Percentiles rank a stretch among this genome's conserved stretches.
Conservation (phyloP, 108 stramenopile species). For the Nitzschia palea region DNA sequence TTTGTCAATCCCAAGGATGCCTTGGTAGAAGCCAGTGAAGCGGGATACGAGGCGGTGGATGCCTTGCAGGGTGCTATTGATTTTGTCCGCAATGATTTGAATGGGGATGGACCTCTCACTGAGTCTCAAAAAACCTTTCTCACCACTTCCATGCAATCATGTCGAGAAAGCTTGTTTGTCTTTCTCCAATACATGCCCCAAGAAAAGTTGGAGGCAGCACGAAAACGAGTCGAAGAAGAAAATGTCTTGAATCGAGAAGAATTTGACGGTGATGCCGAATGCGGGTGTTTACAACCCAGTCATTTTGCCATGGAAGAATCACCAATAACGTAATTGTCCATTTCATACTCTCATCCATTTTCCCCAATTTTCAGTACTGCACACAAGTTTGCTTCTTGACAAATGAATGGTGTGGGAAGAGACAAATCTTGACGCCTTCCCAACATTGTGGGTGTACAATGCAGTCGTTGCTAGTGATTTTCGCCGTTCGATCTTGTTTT, state of each 20-base stretch:
- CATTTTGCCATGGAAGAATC: conserved; percentile 66
- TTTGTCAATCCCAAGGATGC: conserved; percentile 34
- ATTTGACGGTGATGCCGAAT: conserved; percentile 61
- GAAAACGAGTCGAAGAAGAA: conserved; percentile 68
- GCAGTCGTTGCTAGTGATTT: too few species aligned
- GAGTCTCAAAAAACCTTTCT: conserved; percentile 54
- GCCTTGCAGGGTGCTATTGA: conserved; percentile 69
- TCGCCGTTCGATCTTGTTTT: too few species aligned
- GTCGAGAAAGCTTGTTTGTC: conserved; percentile 53
- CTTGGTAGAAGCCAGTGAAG: conserved; percentile 50
- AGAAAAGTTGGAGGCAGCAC: conserved; percentile 46
- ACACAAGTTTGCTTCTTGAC: too few species aligned
- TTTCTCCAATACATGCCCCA: conserved; percentile 60
- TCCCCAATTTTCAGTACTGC: too few species aligned
- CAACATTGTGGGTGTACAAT: too few species aligned
- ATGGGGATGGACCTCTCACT: conserved; percentile 34
- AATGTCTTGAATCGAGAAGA: conserved; percentile 62
- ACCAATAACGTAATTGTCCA: too few species aligned
- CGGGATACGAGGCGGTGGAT: conserved; percentile 63
- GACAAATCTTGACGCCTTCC: too few species aligned
- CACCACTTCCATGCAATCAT: conserved; percentile 33
- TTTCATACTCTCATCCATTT: too few species aligned
- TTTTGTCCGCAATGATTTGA: conserved; percentile 39
- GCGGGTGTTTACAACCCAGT: conserved; percentile 78
- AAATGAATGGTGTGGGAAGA: too few species aligned